Conservation (phyloP, 2,329 filamentous ascomycete genomes). For the Capronia americana region DNA sequence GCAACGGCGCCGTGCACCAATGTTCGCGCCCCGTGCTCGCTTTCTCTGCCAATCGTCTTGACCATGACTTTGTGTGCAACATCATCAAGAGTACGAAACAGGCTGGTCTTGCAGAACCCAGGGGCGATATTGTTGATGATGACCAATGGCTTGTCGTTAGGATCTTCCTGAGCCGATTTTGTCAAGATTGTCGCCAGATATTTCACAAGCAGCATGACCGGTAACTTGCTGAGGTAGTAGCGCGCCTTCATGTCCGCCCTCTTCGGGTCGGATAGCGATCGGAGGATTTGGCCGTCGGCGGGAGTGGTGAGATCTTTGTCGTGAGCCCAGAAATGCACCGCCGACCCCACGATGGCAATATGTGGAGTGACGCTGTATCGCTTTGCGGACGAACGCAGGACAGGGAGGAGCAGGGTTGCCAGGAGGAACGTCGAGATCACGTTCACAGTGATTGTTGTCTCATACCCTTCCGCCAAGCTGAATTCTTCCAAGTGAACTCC, state of each 20-base stretch:
- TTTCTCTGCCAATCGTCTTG: conserved; percentile 48
- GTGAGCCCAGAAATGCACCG: conserved; percentile 48
- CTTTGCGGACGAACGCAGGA: conserved; percentile 51
- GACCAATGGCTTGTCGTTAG: conserved; percentile 43
- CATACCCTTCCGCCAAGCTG: conserved; percentile 39
- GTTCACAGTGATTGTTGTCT: conserved; percentile 42
- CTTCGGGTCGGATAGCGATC: conserved; percentile 41
- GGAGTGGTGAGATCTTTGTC: conserved; percentile 37
- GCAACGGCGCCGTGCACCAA: conserved; percentile 48
- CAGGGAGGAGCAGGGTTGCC: conserved; percentile 37
- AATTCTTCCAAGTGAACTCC: conserved; percentile 50
- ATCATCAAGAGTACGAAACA: conserved; percentile 47
- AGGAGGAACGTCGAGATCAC: conserved; percentile 41
- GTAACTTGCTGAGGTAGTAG: conserved; percentile 56
- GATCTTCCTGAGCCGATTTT: conserved; percentile 33
- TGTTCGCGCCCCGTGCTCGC: conserved; percentile 57
- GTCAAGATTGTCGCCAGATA: conserved; percentile 26
- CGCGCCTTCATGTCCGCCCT: conserved; percentile 49
- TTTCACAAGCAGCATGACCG: conserved; percentile 33
- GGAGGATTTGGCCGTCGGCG: conserved; percentile 30
- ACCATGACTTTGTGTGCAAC: conserved; percentile 4
- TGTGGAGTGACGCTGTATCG: conserved; percentile 44
- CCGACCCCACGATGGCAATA: conserved; percentile 40
- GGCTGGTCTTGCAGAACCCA: conserved; percentile 58
- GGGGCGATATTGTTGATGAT: conserved; percentile 61